A percentile compares a stretch with the other conserved stretches of the same genome.
Conservation (phyloP, 1,284 basidiomycete genomes). For the Cerrena zonata region DNA sequence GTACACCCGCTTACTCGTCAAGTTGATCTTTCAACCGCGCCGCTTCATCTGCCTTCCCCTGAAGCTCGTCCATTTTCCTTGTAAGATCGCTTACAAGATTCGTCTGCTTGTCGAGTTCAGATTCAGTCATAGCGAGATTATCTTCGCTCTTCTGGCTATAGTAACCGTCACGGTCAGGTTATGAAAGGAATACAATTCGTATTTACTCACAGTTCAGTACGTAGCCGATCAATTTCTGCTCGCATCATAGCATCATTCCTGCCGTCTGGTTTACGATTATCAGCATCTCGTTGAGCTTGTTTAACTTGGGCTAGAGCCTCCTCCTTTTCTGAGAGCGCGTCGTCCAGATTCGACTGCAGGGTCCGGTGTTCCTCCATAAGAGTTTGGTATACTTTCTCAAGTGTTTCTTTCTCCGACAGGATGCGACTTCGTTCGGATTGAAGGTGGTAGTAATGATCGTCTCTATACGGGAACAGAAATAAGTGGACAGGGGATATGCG, state of each 20-base stretch:
- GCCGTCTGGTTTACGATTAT: constrained; percentile 51
- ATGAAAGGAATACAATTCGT: constrained; percentile 13
- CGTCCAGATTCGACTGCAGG: constrained; percentile 68
- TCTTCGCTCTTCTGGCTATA: constrained; percentile 85
- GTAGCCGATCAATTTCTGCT: constrained; percentile 74
- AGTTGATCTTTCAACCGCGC: constrained; percentile 83
- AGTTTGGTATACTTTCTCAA: constrained; percentile 71
- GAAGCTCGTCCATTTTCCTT: constrained; percentile 78
- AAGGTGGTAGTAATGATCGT: constrained; percentile 80
- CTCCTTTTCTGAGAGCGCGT: constrained; percentile 65
- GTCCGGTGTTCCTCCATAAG: constrained; percentile 74
- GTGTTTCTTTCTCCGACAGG: constrained; percentile 70
- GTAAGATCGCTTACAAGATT: constrained; percentile 66
- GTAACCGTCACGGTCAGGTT: constrained; percentile 22
- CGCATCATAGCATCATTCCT: constrained; percentile 67
- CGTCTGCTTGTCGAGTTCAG: constrained; percentile 74
- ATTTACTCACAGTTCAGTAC: constrained; percentile 71
- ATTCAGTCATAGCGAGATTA: constrained; percentile 73
- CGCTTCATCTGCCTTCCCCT: constrained; percentile 70
- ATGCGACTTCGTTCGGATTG: constrained; percentile 74
- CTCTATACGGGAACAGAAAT: constrained; percentile 38
- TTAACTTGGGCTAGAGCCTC: constrained; percentile 55
- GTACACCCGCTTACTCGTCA: constrained; percentile 71
- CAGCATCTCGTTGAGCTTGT: constrained; percentile 53
- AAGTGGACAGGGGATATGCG: neutral